Conservation (phyloP, 768 basidiomycete genomes). For the Fomitopsis serialis region DNA sequence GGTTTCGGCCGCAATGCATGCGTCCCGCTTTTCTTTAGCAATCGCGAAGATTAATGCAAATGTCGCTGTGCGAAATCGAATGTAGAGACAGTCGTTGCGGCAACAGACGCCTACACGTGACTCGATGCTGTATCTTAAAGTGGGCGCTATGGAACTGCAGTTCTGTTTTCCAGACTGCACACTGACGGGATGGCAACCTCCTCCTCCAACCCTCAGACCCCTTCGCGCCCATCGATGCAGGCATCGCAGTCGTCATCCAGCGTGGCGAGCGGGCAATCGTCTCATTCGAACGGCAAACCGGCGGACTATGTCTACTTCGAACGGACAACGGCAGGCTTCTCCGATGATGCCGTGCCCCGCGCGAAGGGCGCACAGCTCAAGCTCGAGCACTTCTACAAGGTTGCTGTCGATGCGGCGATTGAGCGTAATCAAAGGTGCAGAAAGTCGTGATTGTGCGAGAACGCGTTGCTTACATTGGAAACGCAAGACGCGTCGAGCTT, state of each 20-base stretch:
- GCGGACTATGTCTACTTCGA: conserved; percentile 94
- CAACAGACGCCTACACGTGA: not conserved
- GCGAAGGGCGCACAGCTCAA: conserved; percentile 92
- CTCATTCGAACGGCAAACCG: conserved; percentile 29
- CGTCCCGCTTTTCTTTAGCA: no score
- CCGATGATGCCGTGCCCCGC: conserved; percentile 74
- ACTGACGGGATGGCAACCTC: conserved; percentile 15
- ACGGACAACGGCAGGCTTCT: conserved; percentile 69
- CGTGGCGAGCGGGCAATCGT: conserved; percentile 14
- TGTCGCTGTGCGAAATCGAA: not conserved
- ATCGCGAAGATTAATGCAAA: no score
- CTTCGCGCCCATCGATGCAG: conserved; percentile 15
- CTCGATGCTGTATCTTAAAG: not conserved
- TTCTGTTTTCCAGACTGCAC: conserved; percentile 9
- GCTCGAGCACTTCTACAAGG: conserved; percentile 95
- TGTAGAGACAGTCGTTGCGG: not conserved
- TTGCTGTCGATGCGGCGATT: conserved; percentile 92
- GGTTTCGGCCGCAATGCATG: no score
- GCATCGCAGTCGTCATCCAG: conserved; percentile 21
- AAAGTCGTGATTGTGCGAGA: not conserved
- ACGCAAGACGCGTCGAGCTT: conserved; percentile 74
- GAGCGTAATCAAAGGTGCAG: conserved; percentile 85
- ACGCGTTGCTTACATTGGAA: not conserved
- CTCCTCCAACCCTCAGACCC: conserved; percentile 2
- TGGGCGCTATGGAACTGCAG: conserved; percentile 2